A percentile compares a stretch with the other conserved stretches of the same genome.
Evolutionary conservation across 352 stramenopile genomes (phyloP).

Genomic region (Hyaloperonospora brassicae): DNA sequence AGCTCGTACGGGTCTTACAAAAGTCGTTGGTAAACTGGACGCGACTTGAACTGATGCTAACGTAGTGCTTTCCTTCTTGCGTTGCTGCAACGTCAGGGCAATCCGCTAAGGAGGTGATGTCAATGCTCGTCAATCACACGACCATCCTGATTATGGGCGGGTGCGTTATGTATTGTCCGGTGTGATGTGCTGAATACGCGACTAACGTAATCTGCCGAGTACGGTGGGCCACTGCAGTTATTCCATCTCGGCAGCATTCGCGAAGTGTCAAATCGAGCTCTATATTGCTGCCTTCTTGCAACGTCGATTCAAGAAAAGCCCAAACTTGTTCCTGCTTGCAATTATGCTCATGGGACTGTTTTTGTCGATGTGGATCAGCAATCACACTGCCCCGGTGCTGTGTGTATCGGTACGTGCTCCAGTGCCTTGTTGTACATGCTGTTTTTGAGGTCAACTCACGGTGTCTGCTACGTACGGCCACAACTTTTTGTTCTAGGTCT

Average conservation of each 20-base stretch:
- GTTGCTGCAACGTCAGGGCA: slow-evolving; percentile 32
- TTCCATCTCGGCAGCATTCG: slow-evolving; percentile 86
- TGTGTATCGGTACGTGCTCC: slow-evolving; percentile 69
- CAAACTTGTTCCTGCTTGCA: slow-evolving; percentile 84
- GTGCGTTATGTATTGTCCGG: slow-evolving; percentile 21
- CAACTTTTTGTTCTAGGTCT: slow-evolving; percentile 25
- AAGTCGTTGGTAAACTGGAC: background rate
- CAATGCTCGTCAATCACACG: slow-evolving; percentile 87
- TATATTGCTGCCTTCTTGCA: slow-evolving; percentile 87
- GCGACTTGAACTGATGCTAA: slow-evolving; percentile 3
- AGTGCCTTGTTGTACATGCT: background rate
- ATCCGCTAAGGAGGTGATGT: slow-evolving; percentile 86
- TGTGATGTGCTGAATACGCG: background rate
- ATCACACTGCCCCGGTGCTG: slow-evolving; percentile 89
- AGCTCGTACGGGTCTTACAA: slow-evolving; percentile 43
- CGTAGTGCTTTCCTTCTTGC: background rate
- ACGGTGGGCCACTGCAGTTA: slow-evolving; percentile 26
- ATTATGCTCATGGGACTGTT: slow-evolving; percentile 92
- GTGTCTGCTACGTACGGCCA: background rate
- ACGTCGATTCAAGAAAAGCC: slow-evolving; percentile 82
- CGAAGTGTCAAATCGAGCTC: slow-evolving; percentile 89
- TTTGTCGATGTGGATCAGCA: slow-evolving; percentile 91
- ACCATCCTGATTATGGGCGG: slow-evolving; percentile 91
- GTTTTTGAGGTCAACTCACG: background rate
- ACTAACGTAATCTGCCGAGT: background rate